phyloP scores from a whole-genome alignment of 164 flowering plant species.

The Tinospora cordifolia region DNA sequence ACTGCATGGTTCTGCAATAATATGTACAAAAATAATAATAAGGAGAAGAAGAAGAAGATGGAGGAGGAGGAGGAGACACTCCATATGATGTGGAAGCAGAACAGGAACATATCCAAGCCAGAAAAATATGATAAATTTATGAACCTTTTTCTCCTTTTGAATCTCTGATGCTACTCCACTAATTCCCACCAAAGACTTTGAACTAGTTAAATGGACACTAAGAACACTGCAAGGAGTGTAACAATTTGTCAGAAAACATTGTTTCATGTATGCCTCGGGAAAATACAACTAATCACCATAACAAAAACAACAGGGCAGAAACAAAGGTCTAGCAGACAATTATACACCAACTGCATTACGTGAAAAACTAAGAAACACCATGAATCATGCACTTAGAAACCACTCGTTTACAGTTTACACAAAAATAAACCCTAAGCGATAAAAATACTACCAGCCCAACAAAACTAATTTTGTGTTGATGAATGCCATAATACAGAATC shows the following conservation, averaged over 20 bases:
- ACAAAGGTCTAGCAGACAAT: no score
- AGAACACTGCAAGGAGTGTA: constrained; percentile 55
- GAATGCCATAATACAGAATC: no score
- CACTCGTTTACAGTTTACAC: no score
- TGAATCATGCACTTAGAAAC: no score
- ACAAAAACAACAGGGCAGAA: no score
- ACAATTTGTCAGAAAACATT: constrained; percentile 3
- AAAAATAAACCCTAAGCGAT: no score
- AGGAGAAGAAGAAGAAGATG: no score
- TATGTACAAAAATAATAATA: background rate
- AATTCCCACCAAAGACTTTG: constrained; percentile 88
- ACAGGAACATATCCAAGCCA: background rate
- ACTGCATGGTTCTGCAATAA: background rate
- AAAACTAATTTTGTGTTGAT: no score
- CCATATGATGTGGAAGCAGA: background rate
- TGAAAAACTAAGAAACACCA: no score
- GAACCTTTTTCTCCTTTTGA: constrained; percentile 91
- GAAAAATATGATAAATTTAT: background rate
- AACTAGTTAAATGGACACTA: constrained; percentile 92
- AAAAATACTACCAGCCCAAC: no score
- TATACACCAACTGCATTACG: no score
- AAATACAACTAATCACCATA: background rate
- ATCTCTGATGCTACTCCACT: constrained; percentile 82
- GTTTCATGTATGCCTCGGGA: background rate
- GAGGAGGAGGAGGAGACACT: no score